Evolutionary conservation across 1,284 basidiomycete genomes (phyloP).

Genomic region (Melampsora occidentalis): DNA sequence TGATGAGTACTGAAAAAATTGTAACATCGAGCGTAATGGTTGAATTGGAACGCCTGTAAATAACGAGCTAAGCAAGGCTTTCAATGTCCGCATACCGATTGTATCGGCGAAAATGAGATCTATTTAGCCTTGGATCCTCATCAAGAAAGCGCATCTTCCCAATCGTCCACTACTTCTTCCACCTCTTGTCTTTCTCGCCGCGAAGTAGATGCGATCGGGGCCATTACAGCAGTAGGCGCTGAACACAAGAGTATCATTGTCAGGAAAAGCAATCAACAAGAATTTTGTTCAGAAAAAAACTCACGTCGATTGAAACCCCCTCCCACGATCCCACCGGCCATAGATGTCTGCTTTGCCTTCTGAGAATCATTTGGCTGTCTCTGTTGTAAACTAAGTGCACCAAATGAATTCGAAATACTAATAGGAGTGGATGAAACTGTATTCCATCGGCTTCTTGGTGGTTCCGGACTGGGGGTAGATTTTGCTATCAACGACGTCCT

Average conservation of each 20-base stretch:
- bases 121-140: neutral
- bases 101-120: no score
- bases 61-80: no score
- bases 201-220: slow-evolving; percentile 11
- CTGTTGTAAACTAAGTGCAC: slow-evolving; percentile 1
- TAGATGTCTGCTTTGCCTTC: neutral
- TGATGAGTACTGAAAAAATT: no score
- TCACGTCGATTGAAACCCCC: slow-evolving; percentile 38
- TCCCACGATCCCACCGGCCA: slow-evolving; percentile 9
- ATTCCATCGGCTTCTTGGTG: neutral
- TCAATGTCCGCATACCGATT: no score
- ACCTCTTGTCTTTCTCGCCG: neutral
- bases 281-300: no score
- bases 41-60: no score
- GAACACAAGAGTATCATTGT: neutral
- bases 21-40: no score
- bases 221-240: slow-evolving; percentile 36
- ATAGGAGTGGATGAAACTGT: neutral
- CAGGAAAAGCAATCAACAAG: no score
- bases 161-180: slow-evolving; percentile 5
- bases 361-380: neutral
- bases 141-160: neutral
- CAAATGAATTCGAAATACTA: slow-evolving; percentile 9
- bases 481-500: slow-evolving; percentile 6
- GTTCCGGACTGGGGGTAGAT: neutral